Percentiles rank a stretch among this genome's conserved stretches.
phyloP scores from a whole-genome alignment of 2,329 filamentous ascomycete genomes.

The Ophiocordyceps polyrhachis-furcata region DNA sequence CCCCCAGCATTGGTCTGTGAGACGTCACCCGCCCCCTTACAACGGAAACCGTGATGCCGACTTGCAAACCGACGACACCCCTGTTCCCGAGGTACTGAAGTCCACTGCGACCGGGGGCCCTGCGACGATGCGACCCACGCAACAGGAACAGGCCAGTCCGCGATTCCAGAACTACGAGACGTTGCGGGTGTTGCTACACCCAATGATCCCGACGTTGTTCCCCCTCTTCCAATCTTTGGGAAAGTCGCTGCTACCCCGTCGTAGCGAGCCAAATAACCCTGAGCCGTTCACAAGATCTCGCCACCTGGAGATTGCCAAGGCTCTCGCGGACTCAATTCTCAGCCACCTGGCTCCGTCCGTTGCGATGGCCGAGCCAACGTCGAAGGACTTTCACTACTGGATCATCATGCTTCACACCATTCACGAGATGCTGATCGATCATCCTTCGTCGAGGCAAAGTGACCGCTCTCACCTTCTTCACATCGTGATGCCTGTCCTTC shows the following conservation, averaged over 20 bases:
- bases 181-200: slow-evolving; percentile 57
- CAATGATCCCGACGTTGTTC: slow-evolving; percentile 62
- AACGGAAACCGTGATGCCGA: slow-evolving; percentile 6
- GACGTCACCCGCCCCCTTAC: slow-evolving; percentile 12
- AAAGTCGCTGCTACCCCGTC: slow-evolving; percentile 58
- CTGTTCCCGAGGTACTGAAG: slow-evolving; percentile 14
- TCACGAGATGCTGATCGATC: slow-evolving; percentile 61
- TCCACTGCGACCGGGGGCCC: slow-evolving; percentile 6
- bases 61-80: slow-evolving; percentile 11
- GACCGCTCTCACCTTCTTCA: slow-evolving; percentile 30
- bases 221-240: slow-evolving; percentile 75
- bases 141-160: slow-evolving; percentile 22
- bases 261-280: slow-evolving; percentile 29
- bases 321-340: slow-evolving; percentile 53
- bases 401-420: slow-evolving; percentile 64
- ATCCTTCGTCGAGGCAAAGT: slow-evolving; percentile 26
- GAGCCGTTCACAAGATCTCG: slow-evolving; percentile 39
- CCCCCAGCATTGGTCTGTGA: slow-evolving; percentile 44
- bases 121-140: slow-evolving; percentile 15
- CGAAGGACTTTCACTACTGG: slow-evolving; percentile 60
- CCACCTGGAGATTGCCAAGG: slow-evolving; percentile 38
- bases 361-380: slow-evolving; percentile 25
- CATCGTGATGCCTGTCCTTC: slow-evolving; percentile 56
- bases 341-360: slow-evolving; percentile 39
- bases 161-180: slow-evolving; percentile 58